Evolutionary conservation across 805 yeast genomes (phyloP).

Genomic region (Schwanniomyces yamadae): DNA sequence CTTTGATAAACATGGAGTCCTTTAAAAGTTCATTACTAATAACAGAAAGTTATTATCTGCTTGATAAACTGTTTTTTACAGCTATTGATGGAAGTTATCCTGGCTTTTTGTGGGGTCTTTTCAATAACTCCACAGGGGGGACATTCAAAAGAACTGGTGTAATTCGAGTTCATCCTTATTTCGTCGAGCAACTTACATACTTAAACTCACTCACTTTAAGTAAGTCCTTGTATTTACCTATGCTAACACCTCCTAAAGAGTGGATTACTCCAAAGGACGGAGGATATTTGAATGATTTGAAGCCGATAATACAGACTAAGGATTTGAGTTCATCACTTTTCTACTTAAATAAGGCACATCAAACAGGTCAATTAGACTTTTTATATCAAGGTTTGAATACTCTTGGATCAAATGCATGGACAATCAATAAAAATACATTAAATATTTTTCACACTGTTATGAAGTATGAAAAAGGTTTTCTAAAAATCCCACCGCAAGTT

Average conservation of each 20-base stretch:
- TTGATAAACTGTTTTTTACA: too few species aligned
- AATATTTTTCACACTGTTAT: slow-evolving; percentile 20
- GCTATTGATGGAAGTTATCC: slow-evolving; percentile 6
- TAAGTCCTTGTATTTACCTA: slow-evolving; percentile 28
- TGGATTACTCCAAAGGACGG: slow-evolving; percentile 36
- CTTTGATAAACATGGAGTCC: slow-evolving; percentile 7
- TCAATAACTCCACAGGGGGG: background rate
- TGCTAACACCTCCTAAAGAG: slow-evolving; percentile 37
- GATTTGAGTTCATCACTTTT: slow-evolving; percentile 14
- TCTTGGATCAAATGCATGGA: slow-evolving; percentile 35
- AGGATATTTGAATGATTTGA: slow-evolving; percentile 29
- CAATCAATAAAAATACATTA: slow-evolving; percentile 28
- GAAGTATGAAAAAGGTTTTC: slow-evolving; percentile 18
- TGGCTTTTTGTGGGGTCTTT: slow-evolving; percentile 10
- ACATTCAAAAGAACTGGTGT: slow-evolving; percentile 15
- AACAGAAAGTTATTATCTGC: slow-evolving; percentile 1
- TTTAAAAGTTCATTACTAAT: slow-evolving; percentile 6
- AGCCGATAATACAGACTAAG: slow-evolving; percentile 21
- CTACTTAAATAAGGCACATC: slow-evolving; percentile 25
- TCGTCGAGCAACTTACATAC: slow-evolving; percentile 13
- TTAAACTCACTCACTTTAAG: slow-evolving; percentile 9
- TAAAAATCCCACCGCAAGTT: slow-evolving; percentile 25
- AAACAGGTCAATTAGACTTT: slow-evolving; percentile 32
- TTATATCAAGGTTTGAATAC: slow-evolving; percentile 27
- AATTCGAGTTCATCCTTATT: slow-evolving; percentile 23